phyloP scores from a whole-genome alignment of 805 yeast species.

The Zygotorulaspora chibaensis region DNA sequence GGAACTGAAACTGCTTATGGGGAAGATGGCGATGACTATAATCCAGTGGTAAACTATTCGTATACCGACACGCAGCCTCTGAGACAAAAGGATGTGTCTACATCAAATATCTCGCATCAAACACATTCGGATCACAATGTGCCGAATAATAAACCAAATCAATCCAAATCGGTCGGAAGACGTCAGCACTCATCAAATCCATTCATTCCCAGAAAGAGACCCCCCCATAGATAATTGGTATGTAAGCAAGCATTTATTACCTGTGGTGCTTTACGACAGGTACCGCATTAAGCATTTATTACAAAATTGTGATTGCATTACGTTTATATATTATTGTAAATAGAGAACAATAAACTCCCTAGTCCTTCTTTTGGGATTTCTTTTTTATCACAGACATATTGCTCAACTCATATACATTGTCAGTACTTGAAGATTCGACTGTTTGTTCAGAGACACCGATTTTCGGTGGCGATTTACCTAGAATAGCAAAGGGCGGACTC shows the following conservation, averaged over 20 bases:
- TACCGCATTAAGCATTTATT: too few relatives aligned
- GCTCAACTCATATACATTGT: constrained; percentile 4
- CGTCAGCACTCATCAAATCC: constrained; percentile 16
- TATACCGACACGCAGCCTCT: background rate
- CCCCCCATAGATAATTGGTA: constrained; percentile 10
- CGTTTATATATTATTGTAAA: too few relatives aligned
- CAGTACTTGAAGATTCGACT: constrained; percentile 5
- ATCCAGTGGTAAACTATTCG: background rate
- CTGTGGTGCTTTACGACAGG: background rate
- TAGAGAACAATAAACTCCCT: background rate
- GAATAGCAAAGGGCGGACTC: constrained; percentile 15
- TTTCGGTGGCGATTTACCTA: constrained; percentile 32
- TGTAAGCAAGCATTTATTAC: background rate
- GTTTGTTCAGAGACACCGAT: constrained; percentile 20
- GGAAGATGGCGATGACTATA: constrained; percentile 17
- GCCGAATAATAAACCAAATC: background rate
- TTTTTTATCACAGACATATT: constrained; percentile 4
- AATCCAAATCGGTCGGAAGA: constrained; percentile 10
- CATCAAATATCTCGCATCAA: background rate
- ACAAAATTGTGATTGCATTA: too few relatives aligned
- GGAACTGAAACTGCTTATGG: background rate
- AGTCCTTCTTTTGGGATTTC: constrained; percentile 9
- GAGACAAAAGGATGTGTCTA: background rate
- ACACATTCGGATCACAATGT: too few relatives aligned
- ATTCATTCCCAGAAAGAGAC: constrained; percentile 27